Evolutionary conservation across 148 eudicot genomes (phyloP).

Genomic region (Chenopodium album): DNA sequence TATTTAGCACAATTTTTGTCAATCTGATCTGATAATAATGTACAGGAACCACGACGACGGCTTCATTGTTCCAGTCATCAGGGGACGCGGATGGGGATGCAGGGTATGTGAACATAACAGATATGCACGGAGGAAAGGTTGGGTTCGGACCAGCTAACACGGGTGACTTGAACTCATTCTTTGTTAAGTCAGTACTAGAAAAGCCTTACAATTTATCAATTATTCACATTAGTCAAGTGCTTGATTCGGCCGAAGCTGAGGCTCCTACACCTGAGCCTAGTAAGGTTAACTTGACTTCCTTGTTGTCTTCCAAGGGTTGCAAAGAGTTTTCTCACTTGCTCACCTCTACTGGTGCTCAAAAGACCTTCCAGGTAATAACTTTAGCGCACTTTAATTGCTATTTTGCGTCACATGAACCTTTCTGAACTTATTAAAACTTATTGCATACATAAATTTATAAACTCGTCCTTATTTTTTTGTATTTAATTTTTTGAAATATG

Average conservation of each 20-base stretch:
- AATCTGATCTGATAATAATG: background rate
- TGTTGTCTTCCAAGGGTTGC: conserved; percentile 58
- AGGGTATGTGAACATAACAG: conserved; percentile 77
- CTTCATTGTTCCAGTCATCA: conserved; percentile 77
- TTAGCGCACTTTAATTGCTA: no score
- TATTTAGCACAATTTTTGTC: no score
- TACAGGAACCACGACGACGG: conserved; percentile 48
- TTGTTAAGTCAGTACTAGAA: conserved; percentile 54
- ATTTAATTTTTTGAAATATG: no score
- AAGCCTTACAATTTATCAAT: conserved; percentile 66
- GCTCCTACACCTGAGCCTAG: conserved; percentile 70
- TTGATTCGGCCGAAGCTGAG: conserved; percentile 59
- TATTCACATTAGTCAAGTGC: conserved; percentile 54
- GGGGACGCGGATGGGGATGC: conserved; percentile 69
- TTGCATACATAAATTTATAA: no score
- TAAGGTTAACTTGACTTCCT: conserved; percentile 33
- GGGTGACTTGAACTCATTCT: conserved; percentile 36
- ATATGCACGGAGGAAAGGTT: conserved; percentile 67
- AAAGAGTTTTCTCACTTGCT: conserved; percentile 51
- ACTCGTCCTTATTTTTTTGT: no score
- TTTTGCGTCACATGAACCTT: no score
- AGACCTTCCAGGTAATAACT: conserved; percentile 37
- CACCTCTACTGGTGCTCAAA: conserved; percentile 38
- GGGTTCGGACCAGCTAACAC: conserved; percentile 50
- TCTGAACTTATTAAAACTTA: no score